phyloP scores from a whole-genome alignment of 1,284 basidiomycete species.

The Neolentinus lepideus region DNA sequence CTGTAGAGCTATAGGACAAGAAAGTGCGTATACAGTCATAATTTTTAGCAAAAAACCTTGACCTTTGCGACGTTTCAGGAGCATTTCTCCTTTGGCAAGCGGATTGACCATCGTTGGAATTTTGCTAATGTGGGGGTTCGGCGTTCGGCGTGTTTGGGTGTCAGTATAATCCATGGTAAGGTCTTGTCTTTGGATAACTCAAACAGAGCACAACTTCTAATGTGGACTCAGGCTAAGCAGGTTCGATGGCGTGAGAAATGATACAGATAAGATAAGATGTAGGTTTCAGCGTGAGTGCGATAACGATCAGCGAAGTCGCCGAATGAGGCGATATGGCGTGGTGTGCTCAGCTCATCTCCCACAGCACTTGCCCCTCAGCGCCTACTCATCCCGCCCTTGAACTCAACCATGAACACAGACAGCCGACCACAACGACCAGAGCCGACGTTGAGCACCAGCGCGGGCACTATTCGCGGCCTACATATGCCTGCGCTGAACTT shows the following conservation, averaged over 20 bases:
- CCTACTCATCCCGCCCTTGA: background rate
- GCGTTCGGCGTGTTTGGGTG: too few species aligned
- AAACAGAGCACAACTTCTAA: too few species aligned
- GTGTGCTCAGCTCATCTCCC: background rate
- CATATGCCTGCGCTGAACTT: constrained; percentile 10
- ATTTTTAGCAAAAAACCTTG: too few species aligned
- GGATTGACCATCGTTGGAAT: too few species aligned
- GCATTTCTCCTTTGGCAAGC: too few species aligned
- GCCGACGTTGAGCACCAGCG: constrained; percentile 23
- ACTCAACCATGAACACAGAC: background rate
- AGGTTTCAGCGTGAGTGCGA: background rate
- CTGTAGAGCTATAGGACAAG: too few species aligned
- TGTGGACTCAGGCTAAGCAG: too few species aligned
- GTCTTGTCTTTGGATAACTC: too few species aligned
- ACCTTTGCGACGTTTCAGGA: too few species aligned
- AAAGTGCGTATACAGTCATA: too few species aligned
- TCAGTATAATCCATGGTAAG: too few species aligned
- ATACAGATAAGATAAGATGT: background rate
- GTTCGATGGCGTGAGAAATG: background rate
- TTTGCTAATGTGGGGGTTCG: too few species aligned
- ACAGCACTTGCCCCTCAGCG: background rate
- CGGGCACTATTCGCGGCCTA: constrained; percentile 32
- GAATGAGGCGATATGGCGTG: background rate
- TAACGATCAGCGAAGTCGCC: background rate
- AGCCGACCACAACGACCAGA: background rate